Percentiles rank a stretch among this genome's conserved stretches.
Evolutionary conservation across 2,329 filamentous ascomycete species (phyloP).

Genomic region (Exophiala spinifera): DNA sequence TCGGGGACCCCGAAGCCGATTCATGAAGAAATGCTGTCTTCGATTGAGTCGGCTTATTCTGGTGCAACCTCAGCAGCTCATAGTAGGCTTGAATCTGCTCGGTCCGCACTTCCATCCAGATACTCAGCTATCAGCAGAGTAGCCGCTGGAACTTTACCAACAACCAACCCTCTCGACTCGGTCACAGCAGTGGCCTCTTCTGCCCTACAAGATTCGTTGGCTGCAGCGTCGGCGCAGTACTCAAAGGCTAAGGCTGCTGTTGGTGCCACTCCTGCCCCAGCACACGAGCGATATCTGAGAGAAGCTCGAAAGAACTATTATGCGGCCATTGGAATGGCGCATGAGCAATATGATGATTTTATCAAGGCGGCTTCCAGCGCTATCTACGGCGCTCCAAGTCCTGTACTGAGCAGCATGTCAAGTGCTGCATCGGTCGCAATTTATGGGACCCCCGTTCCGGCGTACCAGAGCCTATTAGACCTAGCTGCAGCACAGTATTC

Average conservation of each 20-base stretch:
- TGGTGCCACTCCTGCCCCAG: conserved; percentile 59
- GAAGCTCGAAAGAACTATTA: conserved; percentile 69
- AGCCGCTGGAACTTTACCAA: conserved; percentile 36
- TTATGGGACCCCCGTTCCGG: conserved; percentile 47
- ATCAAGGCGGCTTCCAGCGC: conserved; percentile 68
- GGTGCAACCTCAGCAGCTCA: conserved; percentile 62
- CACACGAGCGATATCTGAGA: conserved; percentile 55
- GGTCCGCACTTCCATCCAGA: conserved; percentile 49
- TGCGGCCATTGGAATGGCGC: conserved; percentile 72
- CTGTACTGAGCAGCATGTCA: conserved; percentile 45
- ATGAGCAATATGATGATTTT: conserved; percentile 75
- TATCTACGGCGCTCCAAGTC: conserved; percentile 62
- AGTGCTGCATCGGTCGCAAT: conserved; percentile 56
- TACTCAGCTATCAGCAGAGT: conserved; percentile 36
- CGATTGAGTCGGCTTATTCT: conserved; percentile 66
- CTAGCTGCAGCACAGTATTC: conserved; percentile 54
- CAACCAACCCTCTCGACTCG: conserved; percentile 51
- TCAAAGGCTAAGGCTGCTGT: conserved; percentile 64
- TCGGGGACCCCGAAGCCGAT: conserved; percentile 67
- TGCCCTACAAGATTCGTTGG: conserved; percentile 66
- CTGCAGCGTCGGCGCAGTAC: conserved; percentile 68
- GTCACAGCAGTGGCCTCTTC: conserved; percentile 68
- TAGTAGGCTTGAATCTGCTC: conserved; percentile 54
- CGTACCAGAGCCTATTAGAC: conserved; percentile 43
- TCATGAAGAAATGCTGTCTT: conserved; percentile 66